Base-by-base conservation (phyloP, 2,329 filamentous ascomycete species). In the Aspergillus felis region DNA sequence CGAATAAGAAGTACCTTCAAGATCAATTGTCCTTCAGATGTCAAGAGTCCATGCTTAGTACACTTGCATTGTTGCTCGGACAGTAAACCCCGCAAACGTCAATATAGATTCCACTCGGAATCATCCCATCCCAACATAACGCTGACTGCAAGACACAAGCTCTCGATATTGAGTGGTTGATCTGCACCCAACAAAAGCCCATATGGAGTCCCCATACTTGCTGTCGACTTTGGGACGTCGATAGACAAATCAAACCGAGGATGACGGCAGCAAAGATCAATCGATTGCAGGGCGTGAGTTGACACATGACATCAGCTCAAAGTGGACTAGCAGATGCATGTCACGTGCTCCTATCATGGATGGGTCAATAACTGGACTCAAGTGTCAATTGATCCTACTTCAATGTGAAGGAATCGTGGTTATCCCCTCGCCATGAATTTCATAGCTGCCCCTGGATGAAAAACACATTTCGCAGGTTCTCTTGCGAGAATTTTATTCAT, bases 261-360 rank as follows among this genome's bases (percentile, higher is more conserved):
- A 44, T 4, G 22, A 38, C 27, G 47, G 2, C 24, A 10, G 28
- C 28, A 27, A 1, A n/a, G 14, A 6, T 49, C 46, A 22, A 27
- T 27, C 8, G 17, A 17, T 38, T 7, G 32, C 14, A 38, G 5
- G 14, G 32, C 14, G 32, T 38, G 32, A 41, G 22, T n/a, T 38
- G 46, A 42, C 35, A 48, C 22, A 51, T 63, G 61, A 63, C 59
- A 61, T 61, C 60, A 59, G 57, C 59, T 57, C 50, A 57, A 61
- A 58, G 49, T 46, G 57, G 62, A 57, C 54, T 53, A 47, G 48
- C 42, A 46, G 5, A 25, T 14, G 12, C 9, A 20, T 25, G 49
- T 59, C 57, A 59, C 57, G 57, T 59, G 57, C 27, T 35, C 27
- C 10, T 50, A 47, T 57, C 51, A 57, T 57, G 48, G 57, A 54